Percentiles rank a stretch among this genome's conserved stretches.
Conservation (phyloP, 2,329 filamentous ascomycete genomes). For the Diaporthe nobilis region DNA sequence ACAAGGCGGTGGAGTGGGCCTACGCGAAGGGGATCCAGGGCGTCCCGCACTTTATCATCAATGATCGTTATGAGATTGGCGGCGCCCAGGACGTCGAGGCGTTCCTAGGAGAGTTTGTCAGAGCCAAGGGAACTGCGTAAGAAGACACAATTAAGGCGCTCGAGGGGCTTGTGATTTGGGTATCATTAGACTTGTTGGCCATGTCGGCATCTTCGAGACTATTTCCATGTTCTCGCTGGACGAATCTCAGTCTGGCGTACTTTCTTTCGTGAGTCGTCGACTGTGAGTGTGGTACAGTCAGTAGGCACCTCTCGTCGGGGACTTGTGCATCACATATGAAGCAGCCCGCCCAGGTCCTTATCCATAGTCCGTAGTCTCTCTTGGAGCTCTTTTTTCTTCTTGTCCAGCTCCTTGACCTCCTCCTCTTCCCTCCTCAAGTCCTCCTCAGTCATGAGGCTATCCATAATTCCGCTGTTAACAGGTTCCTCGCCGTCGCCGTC, state of each 20-base stretch:
- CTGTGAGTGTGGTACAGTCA: not conserved
- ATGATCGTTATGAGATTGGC: slow-evolving; percentile 75
- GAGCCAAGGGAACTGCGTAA: slow-evolving; percentile 54
- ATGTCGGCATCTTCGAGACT: not conserved
- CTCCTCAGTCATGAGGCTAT: slow-evolving; percentile 73
- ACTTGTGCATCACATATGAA: slow-evolving; percentile 60
- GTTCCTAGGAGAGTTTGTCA: slow-evolving; percentile 77
- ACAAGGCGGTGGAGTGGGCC: slow-evolving; percentile 67
- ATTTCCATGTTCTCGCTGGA: not conserved
- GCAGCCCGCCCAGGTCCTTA: slow-evolving; percentile 67
- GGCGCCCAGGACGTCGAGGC: slow-evolving; percentile 79
- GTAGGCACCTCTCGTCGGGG: not conserved
- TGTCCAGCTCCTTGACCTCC: slow-evolving; percentile 70
- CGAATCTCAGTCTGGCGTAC: not conserved
- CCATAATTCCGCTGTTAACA: slow-evolving; percentile 51
- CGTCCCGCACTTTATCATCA: slow-evolving; percentile 83
- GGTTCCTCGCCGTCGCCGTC: slow-evolving; percentile 66
- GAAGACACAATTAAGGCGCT: not conserved
- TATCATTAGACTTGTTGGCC: slow-evolving; percentile 38
- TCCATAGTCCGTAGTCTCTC: slow-evolving; percentile 67
- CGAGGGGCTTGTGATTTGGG: slow-evolving; percentile 19
- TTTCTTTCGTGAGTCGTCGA: slow-evolving; percentile 1
- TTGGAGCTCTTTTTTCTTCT: slow-evolving; percentile 70
- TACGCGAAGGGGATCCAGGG: slow-evolving; percentile 69
- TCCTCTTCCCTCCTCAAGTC: slow-evolving; percentile 79